Conservation (phyloP, 805 yeast genomes). For the Kuraishia piskuri region DNA sequence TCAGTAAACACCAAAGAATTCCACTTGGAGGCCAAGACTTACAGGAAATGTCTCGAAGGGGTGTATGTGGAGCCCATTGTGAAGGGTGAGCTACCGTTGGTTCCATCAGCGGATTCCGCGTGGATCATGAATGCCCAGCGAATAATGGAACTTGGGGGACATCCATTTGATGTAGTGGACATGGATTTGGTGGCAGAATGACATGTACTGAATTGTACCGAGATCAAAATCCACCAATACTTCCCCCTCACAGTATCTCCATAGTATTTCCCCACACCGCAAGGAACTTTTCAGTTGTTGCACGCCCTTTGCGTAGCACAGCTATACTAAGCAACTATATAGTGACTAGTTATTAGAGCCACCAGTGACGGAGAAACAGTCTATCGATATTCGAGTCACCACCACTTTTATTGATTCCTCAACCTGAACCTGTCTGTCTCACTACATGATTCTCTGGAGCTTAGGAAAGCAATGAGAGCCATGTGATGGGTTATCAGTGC, state of each 20-base stretch:
- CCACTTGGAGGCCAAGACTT: background rate
- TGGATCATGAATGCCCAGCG: background rate
- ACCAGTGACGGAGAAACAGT: too few species aligned
- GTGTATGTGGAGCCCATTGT: background rate
- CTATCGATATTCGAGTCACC: too few species aligned
- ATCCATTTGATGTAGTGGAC: background rate
- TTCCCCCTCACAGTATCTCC: background rate
- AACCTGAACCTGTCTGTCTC: too few species aligned
- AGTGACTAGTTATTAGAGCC: too few species aligned
- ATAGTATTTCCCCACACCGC: background rate
- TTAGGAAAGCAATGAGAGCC: too few species aligned
- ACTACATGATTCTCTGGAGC: too few species aligned
- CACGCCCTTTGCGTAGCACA: too few species aligned
- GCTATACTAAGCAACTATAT: too few species aligned
- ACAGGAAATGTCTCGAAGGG: background rate
- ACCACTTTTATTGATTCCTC: too few species aligned
- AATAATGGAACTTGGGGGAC: background rate
- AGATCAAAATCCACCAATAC: too few species aligned
- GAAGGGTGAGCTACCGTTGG: background rate
- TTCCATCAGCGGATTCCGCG: background rate
- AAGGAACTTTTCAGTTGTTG: background rate
- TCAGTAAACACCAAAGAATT: background rate
- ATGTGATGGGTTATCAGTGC: too few species aligned
- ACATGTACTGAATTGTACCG: too few species aligned
- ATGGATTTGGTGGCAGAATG: background rate